These are phyloP conservation scores for Chaetomiaceae sp. DNA, from an alignment of 2,329 filamentous ascomycete genomes.

Conservation along the genomic window DNA sequence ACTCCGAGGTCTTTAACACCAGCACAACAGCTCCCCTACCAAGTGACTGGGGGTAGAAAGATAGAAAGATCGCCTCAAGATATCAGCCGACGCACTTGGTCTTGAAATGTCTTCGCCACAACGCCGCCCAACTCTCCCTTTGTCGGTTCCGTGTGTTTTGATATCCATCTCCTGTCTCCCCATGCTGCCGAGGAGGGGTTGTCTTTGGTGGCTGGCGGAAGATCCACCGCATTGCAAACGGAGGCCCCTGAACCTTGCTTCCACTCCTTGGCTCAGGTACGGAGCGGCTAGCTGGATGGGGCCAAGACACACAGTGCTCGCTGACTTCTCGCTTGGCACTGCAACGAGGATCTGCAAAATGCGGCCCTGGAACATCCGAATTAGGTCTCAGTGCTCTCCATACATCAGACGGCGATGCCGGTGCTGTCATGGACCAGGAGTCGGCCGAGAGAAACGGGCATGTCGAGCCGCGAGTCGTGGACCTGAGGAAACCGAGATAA, in stretches of 20 bases:
- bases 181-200: background rate
- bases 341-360: constrained; percentile 16
- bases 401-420: constrained; percentile 11
- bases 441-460: background rate
- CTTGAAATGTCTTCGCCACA: no score
- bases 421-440: background rate
- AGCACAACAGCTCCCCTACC: no score
- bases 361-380: background rate
- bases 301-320: constrained; percentile 17
- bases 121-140: background rate
- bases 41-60: no score
- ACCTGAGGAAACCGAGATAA: background rate
- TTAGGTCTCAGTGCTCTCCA: no score
- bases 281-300: constrained; percentile 15
- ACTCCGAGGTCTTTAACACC: no score
- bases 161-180: constrained; percentile 2
- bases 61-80: no score
- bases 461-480: background rate
- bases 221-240: constrained; percentile 14
- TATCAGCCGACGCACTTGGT: no score
- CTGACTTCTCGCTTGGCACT: constrained; percentile 10
- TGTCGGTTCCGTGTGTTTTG: constrained; percentile 2
- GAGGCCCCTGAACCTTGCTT: constrained; percentile 17
- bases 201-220: background rate
- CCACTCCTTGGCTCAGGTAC: constrained; percentile 16